Evolutionary conservation across 352 stramenopile genomes (phyloP).

Genomic region (Phytophthora meadii): DNA sequence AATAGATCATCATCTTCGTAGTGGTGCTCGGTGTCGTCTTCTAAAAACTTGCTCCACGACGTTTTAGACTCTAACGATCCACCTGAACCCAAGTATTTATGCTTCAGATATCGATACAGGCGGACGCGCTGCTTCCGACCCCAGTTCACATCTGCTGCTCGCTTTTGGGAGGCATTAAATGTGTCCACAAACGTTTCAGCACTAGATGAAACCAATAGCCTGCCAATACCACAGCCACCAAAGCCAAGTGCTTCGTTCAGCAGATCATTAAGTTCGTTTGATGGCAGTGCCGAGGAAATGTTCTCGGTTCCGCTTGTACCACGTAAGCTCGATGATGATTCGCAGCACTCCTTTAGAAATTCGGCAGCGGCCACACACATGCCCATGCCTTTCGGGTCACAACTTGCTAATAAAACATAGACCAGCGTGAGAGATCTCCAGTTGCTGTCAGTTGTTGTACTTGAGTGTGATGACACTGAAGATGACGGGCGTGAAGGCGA

Average conservation of each 20-base stretch:
- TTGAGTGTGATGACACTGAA: slow-evolving; percentile 27
- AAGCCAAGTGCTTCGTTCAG: slow-evolving; percentile 74
- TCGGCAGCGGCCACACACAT: slow-evolving; percentile 76
- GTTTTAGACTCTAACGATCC: slow-evolving; percentile 29
- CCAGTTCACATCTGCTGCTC: slow-evolving; percentile 82
- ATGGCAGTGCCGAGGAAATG: not conserved
- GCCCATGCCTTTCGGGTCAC: slow-evolving; percentile 77
- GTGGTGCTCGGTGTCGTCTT: slow-evolving; percentile 28
- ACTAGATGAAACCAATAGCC: slow-evolving; percentile 54
- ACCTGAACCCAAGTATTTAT: slow-evolving; percentile 59
- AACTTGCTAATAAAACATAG: slow-evolving; percentile 75
- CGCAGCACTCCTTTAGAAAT: slow-evolving; percentile 76
- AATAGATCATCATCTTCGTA: slow-evolving; percentile 70
- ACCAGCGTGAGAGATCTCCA: slow-evolving; percentile 79
- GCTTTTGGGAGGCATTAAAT: slow-evolving; percentile 78
- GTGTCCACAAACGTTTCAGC: slow-evolving; percentile 61
- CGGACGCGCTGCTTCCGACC: slow-evolving; percentile 58
- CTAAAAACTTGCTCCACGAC: slow-evolving; percentile 15
- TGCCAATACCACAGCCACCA: slow-evolving; percentile 72
- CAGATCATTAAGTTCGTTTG: slow-evolving; percentile 62
- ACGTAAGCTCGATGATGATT: slow-evolving; percentile 5
- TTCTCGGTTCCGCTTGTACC: slow-evolving; percentile 2
- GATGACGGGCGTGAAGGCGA: slow-evolving; percentile 19
- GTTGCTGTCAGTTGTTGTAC: slow-evolving; percentile 52
- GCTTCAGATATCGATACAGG: slow-evolving; percentile 71